Conservation (phyloP, 2,329 filamentous ascomycete species). For the Fusarium tupiense region DNA sequence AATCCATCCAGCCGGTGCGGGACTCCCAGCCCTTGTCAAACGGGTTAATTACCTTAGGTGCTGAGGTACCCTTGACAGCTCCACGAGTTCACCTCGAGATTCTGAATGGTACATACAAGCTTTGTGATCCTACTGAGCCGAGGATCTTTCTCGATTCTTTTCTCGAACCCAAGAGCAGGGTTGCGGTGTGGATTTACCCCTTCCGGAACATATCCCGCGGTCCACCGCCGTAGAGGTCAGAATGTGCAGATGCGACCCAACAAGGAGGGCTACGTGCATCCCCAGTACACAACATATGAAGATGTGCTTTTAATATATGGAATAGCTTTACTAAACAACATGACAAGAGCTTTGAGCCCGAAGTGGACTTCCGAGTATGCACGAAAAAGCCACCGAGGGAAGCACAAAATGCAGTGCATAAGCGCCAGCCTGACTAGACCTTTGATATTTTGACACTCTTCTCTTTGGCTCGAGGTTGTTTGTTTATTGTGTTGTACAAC, state of each 20-base stretch:
- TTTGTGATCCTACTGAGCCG: constrained; percentile 24
- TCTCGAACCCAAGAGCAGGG: constrained; percentile 13
- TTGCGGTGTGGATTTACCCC: constrained; percentile 6
- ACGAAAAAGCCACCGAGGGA: not conserved
- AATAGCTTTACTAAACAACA: not conserved
- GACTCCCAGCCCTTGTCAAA: constrained; percentile 20
- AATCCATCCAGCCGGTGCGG: constrained; percentile 38
- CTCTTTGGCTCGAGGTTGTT: constrained; percentile 31
- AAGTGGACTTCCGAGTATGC: not conserved
- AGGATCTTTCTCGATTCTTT: constrained; percentile 35
- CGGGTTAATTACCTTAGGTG: constrained; percentile 20
- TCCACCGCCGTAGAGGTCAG: constrained; percentile 7
- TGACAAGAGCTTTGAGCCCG: not conserved
- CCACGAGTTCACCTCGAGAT: constrained; percentile 25
- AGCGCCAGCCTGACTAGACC: constrained; percentile 34
- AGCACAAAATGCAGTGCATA: constrained; percentile 38
- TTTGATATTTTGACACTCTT: constrained; percentile 1
- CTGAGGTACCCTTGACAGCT: constrained; percentile 7
- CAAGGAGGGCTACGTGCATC: constrained; percentile 1
- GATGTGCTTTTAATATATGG: not conserved
- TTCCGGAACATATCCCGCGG: constrained; percentile 21
- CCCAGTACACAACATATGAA: not conserved
- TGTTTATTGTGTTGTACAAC: constrained; percentile 20
- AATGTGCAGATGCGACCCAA: constrained; percentile 6
- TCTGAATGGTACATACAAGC: constrained; percentile 2